Evolutionary conservation across 371 early-diverging fungal genomes (phyloP), one percentile per base, ranked within the genome.

Genomic region (Mortierella sp.): DNA sequence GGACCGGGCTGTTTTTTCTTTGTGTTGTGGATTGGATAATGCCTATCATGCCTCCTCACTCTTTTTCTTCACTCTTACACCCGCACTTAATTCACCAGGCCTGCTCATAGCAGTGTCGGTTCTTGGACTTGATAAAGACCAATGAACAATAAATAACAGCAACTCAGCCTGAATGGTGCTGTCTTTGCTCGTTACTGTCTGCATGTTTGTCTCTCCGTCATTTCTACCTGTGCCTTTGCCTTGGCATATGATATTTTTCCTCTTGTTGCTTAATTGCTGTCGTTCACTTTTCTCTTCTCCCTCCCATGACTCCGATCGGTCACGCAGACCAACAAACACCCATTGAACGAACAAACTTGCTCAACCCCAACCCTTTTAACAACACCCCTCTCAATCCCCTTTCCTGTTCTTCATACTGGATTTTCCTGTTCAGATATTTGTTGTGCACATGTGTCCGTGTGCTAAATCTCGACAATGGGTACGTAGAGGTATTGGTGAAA

Each of bases 271-370:
- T 37, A 37, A 10, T 37, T 40, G 67, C 24, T 67, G 67, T 16
- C 28, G 40, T n/a, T 69, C 37, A 34, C 43, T 50, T 26, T 14
- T 44, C 43, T 48, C 46, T 51, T 28, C 13, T 24, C 21, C 57
- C 74, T 61, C 61, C 46, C 74, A 74, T 74, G 74, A 74, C 74
- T 48, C 50, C 40, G 61, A 61, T 57, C 40, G 57, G 74, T 74
- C 74, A 74, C 64, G 61, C 74, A 74, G 74, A 51, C 26, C 72
- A 44, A 19, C 16, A 43, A 34, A 11, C 40, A 13, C 16, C 19
- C 61, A 61, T 61, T 34, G 61, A 34, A 34, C 28, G 19, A 26
- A 61, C 43, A 6, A 43, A 48, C 43, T 24, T n/a, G 48, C 9
- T 31, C 61, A 57, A 3, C 61, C 61, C 61, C 34, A 61, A 57